Base-by-base conservation (phyloP, 768 basidiomycete species). In the Trichaptum fuscoviolaceum region DNA sequence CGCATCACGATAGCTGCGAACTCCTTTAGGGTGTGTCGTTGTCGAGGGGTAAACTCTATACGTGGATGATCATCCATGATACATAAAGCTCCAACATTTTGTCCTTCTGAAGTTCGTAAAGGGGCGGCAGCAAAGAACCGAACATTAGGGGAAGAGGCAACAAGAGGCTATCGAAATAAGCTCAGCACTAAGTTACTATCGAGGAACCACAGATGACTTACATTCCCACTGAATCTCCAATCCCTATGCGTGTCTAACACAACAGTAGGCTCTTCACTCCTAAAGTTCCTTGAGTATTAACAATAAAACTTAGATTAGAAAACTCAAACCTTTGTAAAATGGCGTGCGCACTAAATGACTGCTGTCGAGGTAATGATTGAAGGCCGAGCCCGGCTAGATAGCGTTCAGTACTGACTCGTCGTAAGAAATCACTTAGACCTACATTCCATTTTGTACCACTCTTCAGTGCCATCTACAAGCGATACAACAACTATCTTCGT, bases 91-190 rank as follows among this genome's bases (percentile, higher is more conserved):
- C 93, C 95, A 66, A 97, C 87, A 71, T 96, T 97, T 76, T 82
- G 91, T 4, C 95, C 95, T 66, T 97, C 95, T 64, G 89, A 84
- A 1, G 96, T 97, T 60, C 93, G 84, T 58, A 98, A 73, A 4
- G 95, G 95, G 27, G 93, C 93, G 18, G 93, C 95, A 2, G 95
- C 96, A 73, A 95, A 96, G 75, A 98, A 98, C 23, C 93, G 84
- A 34, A 94, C 82, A 67, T 86, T 74, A 6, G 93, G 91, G 30
- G 79, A 71, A 4, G 86, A 89, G 1, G 76, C 79, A 52, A 93
- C 91, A 64, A 89, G 78, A 0, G 93, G 93, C 91, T 95, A 67
- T 8, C 63, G 52, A 17, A 63, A 57, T 66, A 10, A 67, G 65
- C n/a, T 20, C 58, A 36, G 35, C 36, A 62, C 42, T 12, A 36